Base-by-base conservation (phyloP, 2,329 filamentous ascomycete genomes). In the Colletotrichum simmondsii region DNA sequence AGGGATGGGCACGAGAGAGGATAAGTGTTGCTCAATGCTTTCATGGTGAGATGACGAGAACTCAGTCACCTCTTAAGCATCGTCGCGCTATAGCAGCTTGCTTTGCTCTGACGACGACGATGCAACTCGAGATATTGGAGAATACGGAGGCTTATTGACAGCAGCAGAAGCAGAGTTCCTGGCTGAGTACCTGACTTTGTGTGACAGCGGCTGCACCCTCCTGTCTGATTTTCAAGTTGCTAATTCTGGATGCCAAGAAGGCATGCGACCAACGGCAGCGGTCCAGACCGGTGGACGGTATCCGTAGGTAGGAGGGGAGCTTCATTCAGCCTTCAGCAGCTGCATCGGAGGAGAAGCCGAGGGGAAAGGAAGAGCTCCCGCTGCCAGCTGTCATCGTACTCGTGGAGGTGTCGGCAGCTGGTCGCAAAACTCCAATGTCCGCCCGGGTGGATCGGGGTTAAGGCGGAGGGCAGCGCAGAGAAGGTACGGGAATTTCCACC, bases 401-500 rank as follows among this genome's bases (percentile, higher is more conserved):
- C 26, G 5, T 28, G 4, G 26, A 28, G 26, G 26, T 28, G 26
- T 4, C 26, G 0, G 5, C 70, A 70, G 10, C 30, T 46, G 70
- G 4, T 0, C 0, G 0, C 6, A 26, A 58, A 57, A n/a, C 49
- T 42, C 64, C 69, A 63, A 58, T 52, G 49, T 70, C 70, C 60
- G 59, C 5, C 26, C 19, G 42, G 24, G 2, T 5, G 70, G 14
- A 54, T 65, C 70, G 70, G 70, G 60, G 66, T 70, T 72, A 69
- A 56, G 30, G 35, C 35, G 14, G 37, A 57, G 19, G 26, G 56
- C 46, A 66, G 35, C 53, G 42, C 54, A 66, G 19, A 65, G 67
- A 70, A 72, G 22, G 19, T 69, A 53, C 65, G 26, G 70, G 70
- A 70, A 70, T 28, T 73, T 73, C 71, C 56, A 73, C 71, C 60